Percentiles rank a stretch among this genome's conserved stretches.
Evolutionary conservation across 768 basidiomycete genomes (phyloP).

Genomic region (Tricholomella constricta): DNA sequence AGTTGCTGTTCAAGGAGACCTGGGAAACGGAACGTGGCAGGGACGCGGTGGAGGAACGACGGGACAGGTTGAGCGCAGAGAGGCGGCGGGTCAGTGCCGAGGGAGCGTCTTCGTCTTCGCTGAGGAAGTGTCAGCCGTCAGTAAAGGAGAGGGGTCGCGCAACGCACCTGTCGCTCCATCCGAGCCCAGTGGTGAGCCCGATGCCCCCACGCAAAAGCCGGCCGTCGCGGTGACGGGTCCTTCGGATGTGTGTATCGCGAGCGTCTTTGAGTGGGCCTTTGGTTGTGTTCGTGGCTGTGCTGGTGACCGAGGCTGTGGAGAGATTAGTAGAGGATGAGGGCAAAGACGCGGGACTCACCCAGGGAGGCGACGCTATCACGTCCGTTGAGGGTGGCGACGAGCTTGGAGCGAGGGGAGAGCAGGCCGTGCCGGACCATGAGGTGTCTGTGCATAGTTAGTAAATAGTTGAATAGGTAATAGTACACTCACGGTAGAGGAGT

Average conservation of each 20-base stretch:
- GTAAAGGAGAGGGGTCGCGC: background rate
- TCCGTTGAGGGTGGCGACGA: slow-evolving; percentile 32
- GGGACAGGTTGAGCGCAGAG: slow-evolving; percentile 55
- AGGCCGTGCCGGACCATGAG: slow-evolving; percentile 69
- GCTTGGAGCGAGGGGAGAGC: slow-evolving; percentile 65
- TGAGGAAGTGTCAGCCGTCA: slow-evolving; percentile 23
- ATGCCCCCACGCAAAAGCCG: slow-evolving; percentile 58
- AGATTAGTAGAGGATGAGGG: background rate
- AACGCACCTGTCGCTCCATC: slow-evolving; percentile 74
- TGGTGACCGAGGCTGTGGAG: slow-evolving; percentile 4
- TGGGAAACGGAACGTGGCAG: slow-evolving; percentile 23
- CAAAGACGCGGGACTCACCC: slow-evolving; percentile 30
- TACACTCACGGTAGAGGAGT: slow-evolving; percentile 66
- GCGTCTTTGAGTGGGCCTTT: slow-evolving; percentile 47
- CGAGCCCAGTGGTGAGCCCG: slow-evolving; percentile 70
- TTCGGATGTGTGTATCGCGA: slow-evolving; percentile 56
- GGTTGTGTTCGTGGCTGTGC: background rate
- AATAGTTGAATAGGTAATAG: slow-evolving; percentile 1
- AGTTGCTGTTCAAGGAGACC: slow-evolving; percentile 9
- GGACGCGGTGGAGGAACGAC: slow-evolving; percentile 47
- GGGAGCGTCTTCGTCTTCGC: slow-evolving; percentile 75
- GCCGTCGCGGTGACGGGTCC: slow-evolving; percentile 66
- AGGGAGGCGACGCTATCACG: slow-evolving; percentile 32
- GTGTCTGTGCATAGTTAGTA: slow-evolving; percentile 39
- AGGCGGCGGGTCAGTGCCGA: slow-evolving; percentile 65